These are phyloP conservation scores for Balamuthia mandrillaris DNA, from an alignment of 208 protist genomes.

Conservation along the genomic window DNA sequence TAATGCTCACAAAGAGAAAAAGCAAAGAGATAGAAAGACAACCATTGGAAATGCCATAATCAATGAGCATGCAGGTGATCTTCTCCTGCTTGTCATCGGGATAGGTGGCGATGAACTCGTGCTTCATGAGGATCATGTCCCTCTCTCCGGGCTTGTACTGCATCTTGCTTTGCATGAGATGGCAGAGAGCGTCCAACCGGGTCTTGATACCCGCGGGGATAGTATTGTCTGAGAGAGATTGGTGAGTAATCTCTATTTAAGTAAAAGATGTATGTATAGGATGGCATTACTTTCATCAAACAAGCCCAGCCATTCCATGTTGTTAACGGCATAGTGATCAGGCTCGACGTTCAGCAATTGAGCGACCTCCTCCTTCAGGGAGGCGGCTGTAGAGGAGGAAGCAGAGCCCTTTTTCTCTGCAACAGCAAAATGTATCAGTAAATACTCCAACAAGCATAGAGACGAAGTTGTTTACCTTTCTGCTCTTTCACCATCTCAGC, in stretches of 20 bases:
- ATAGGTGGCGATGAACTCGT: conserved; percentile 26
- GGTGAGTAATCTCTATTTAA: too few species aligned
- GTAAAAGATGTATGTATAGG: background rate
- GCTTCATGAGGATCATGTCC: conserved; percentile 40
- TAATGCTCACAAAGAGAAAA: too few species aligned
- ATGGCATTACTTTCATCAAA: background rate
- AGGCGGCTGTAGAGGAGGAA: too few species aligned
- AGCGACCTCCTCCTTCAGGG: conserved; percentile 12
- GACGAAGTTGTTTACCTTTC: background rate
- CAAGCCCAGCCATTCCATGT: conserved; percentile 17
- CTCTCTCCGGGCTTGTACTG: conserved; percentile 13
- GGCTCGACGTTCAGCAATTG: background rate
- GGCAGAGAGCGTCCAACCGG: conserved; percentile 19
- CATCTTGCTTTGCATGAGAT: conserved; percentile 24
- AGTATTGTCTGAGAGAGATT: background rate
- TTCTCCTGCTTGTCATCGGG: conserved; percentile 32
- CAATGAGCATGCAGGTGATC: conserved; percentile 35
- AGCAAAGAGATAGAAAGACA: too few species aligned
- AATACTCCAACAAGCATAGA: background rate
- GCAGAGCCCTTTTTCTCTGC: conserved; percentile 11
- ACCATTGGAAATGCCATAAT: conserved; percentile 24
- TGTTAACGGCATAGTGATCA: background rate
- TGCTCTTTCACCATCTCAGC: conserved; percentile 4
- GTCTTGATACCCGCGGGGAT: conserved; percentile 1
- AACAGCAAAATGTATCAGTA: background rate